phyloP scores from a whole-genome alignment of 163 green algal genomes.

The Volvox carteri region DNA sequence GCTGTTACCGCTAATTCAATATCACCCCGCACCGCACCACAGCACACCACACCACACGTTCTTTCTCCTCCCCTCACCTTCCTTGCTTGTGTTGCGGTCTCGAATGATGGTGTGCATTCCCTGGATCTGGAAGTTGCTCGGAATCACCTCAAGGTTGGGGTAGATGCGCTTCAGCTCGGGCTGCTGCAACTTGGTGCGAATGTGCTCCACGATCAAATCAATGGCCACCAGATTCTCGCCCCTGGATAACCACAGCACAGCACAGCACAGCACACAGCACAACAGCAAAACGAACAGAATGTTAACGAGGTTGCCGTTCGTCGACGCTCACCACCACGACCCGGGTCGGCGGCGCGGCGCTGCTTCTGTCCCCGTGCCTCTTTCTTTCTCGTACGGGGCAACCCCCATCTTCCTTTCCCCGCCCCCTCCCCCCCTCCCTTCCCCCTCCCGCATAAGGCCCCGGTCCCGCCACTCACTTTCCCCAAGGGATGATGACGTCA shows the following conservation, averaged over 20 bases:
- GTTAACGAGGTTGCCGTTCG: too few species aligned
- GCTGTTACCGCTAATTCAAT: too few species aligned
- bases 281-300: too few species aligned
- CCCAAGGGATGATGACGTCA: slow-evolving; percentile 73
- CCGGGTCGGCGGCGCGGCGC: too few species aligned
- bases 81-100: slow-evolving; percentile 78
- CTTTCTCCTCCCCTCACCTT: slow-evolving; percentile 50
- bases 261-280: too few species aligned
- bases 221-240: slow-evolving; percentile 94
- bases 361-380: too few species aligned
- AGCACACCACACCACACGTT: too few species aligned
- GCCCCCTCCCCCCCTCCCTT: not conserved
- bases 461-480: slow-evolving; percentile 31
- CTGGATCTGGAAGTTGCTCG: slow-evolving; percentile 92
- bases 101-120: slow-evolving; percentile 98
- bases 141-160: slow-evolving; percentile 92
- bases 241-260: too few species aligned
- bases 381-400: too few species aligned
- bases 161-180: slow-evolving; percentile 94
- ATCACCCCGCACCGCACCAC: too few species aligned
- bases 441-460: not conserved
- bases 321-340: too few species aligned
- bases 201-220: slow-evolving; percentile 96
- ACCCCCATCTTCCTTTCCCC: not conserved
- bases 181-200: slow-evolving; percentile 94